Percentiles rank a stretch among this genome's conserved stretches.
phyloP scores from a whole-genome alignment of 2,329 filamentous ascomycete species.

The Claviceps citrina region DNA sequence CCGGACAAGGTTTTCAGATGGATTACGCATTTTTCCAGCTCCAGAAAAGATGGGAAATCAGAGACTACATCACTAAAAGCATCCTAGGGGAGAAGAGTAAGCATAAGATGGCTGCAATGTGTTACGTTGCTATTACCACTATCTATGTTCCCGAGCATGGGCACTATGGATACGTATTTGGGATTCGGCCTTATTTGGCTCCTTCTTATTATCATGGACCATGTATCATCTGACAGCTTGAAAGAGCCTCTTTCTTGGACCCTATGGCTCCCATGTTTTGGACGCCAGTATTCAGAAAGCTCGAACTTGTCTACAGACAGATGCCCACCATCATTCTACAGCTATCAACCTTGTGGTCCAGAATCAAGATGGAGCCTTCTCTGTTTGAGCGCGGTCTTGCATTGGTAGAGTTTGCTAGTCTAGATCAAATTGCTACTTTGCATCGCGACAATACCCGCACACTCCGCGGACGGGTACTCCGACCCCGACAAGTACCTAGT shows the following conservation, averaged over 20 bases:
- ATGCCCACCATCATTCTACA: not conserved
- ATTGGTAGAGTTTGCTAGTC: no score
- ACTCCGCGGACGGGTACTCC: no score
- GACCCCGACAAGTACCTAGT: no score
- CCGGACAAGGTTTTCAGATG: not conserved
- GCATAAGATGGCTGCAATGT: not conserved
- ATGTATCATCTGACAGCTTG: not conserved
- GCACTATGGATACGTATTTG: not conserved
- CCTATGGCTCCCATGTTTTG: not conserved
- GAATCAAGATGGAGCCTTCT: no score
- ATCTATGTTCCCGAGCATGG: no score
- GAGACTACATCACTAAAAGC: not conserved
- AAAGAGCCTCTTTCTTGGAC: not conserved
- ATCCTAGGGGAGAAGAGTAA: not conserved
- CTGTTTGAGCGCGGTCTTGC: no score
- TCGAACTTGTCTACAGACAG: not conserved
- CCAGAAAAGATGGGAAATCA: not conserved
- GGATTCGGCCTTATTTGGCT: not conserved
- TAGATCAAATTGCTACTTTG: no score
- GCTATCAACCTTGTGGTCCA: not conserved
- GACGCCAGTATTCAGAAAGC: not conserved
- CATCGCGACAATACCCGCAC: no score
- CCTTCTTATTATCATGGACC: not conserved
- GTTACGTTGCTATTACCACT: no score
- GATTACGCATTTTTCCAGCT: not conserved